Conservation (phyloP, 2,329 filamentous ascomycete species). For the Endoconidiophora polonica region DNA sequence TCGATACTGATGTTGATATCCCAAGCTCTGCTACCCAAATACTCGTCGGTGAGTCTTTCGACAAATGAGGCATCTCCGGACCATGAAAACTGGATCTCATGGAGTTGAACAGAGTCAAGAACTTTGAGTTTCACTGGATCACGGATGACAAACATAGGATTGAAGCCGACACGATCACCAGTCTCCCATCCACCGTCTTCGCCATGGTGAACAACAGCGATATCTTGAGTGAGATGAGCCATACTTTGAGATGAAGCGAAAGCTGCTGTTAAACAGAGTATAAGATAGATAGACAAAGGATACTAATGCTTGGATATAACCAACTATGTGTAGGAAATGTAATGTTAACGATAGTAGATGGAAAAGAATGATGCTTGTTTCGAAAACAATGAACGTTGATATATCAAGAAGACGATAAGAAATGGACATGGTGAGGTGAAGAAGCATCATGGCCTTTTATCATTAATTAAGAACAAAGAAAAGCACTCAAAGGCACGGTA, state of each 20-base stretch:
- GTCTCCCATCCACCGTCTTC: slow-evolving; percentile 1
- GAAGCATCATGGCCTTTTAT: too few species aligned
- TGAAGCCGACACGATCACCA: slow-evolving; percentile 2
- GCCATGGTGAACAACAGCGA: slow-evolving; percentile 1
- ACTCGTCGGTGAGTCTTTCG: background rate
- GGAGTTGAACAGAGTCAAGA: background rate
- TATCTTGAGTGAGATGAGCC: slow-evolving; percentile 2
- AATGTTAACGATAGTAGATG: too few species aligned
- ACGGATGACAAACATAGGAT: slow-evolving; percentile 1
- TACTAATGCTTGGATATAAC: too few species aligned
- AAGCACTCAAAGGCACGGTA: too few species aligned
- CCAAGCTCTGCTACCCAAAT: slow-evolving; percentile 5
- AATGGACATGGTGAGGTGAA: too few species aligned
- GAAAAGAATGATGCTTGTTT: too few species aligned
- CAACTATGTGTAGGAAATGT: too few species aligned
- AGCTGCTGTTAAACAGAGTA: too few species aligned
- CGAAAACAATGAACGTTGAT: too few species aligned
- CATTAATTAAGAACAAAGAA: too few species aligned
- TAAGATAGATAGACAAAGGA: too few species aligned
- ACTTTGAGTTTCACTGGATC: slow-evolving; percentile 4
- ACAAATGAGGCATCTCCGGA: background rate
- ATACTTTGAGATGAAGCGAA: background rate
- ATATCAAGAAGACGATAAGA: too few species aligned
- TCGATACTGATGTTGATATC: background rate
- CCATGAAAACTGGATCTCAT: slow-evolving; percentile 1